Evolutionary conservation across 1,139 yeast species (phyloP), one percentile per base, ranked within the genome.

Genomic region (Sugiyamaella xylanicola): DNA sequence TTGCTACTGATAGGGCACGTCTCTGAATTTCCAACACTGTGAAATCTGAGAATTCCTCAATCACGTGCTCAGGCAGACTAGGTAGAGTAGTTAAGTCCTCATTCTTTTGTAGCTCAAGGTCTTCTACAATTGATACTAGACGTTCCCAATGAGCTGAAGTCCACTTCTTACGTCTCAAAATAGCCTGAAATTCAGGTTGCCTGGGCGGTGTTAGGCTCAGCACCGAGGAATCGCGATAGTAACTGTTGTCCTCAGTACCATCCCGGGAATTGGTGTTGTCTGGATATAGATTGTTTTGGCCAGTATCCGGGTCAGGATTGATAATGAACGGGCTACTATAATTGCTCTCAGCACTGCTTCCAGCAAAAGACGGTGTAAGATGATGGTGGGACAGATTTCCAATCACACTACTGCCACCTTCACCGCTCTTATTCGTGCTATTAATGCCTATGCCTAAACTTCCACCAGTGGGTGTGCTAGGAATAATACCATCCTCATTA

Each of bases 1-100:
- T 54, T 11, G 59, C 58, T 19, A 60, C 35, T 5, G 62, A 61
- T 41, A 60, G 47, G 2, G 61, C 63, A 15, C 63, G 50, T 11
- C 58, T 51, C 25, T 32, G 50, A 8, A 60, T 42, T 37, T 60
- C 61, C 27, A 55, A 45, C 4, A 21, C 21, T 1, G 53, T 32
- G 48, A 60, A 60, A 19, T 49, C 52, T 27, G 54, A 49, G 32
- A 60, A 57, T 17, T 54, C 55, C 17, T 54, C 48, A 15, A 52
- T 27, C 1, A 60, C 53, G 8, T 54, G 48, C 3, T 19, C 15
- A 5, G 63, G 61, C 9, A 60, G 51, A 1, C 45, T 35, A 1
- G 61, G 61, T 19, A 56, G 52, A 17, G 44, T 22, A 40, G 55
- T 50, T 13, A 55, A 50, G 22, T 52, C 54, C 5, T 50, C 25